Percentiles rank a stretch among this genome's conserved stretches.
These are phyloP conservation scores for Amoebophrya sp. DNA, from an alignment of 169 alveolate species.

Conservation along the genomic window DNA sequence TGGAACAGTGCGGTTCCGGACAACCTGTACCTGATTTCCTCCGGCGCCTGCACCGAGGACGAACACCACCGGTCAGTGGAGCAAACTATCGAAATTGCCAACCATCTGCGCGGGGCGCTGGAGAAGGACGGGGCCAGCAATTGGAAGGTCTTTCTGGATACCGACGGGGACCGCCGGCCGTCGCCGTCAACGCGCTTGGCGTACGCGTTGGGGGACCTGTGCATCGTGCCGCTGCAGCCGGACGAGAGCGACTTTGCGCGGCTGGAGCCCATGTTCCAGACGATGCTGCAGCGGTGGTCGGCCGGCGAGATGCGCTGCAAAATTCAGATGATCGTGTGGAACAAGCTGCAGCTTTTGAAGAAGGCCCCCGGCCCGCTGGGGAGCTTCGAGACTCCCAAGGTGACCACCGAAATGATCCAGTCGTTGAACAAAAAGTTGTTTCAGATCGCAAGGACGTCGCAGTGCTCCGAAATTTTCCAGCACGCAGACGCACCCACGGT, in stretches of 20 bases:
- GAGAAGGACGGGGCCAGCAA: neutral
- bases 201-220: constrained; percentile 15
- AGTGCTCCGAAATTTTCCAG: neutral
- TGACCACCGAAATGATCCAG: neutral
- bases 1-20: neutral
- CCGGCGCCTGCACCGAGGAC: neutral
- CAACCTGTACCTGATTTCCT: neutral
- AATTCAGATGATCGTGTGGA: constrained; percentile 15
- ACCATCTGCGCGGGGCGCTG: neutral
- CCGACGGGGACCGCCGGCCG: neutral
- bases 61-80: neutral
- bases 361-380: neutral
- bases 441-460: neutral
- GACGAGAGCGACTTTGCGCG: neutral
- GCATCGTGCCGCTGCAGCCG: constrained; percentile 3
- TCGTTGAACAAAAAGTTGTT: neutral
- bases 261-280: neutral
- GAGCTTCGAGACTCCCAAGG: neutral
- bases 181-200: neutral
- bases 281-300: neutral
- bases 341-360: neutral
- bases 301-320: neutral
- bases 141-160: neutral
- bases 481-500: neutral
- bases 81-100: neutral